These are phyloP conservation scores for Talaromyces sp. DNA, from an alignment of 2,329 filamentous ascomycete genomes.

Conservation along the genomic window DNA sequence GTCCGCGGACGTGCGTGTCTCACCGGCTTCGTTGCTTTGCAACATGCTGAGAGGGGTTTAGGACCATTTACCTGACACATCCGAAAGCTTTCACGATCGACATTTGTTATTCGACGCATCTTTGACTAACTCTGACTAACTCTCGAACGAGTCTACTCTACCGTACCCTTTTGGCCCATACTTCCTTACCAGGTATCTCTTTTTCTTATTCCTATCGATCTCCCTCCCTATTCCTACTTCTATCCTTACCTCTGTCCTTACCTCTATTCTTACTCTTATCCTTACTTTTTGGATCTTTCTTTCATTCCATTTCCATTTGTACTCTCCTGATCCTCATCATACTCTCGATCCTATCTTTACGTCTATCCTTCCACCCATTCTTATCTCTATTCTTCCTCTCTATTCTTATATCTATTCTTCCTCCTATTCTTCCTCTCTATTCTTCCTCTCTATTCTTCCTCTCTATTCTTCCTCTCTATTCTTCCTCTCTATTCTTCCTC, in stretches of 20 bases:
- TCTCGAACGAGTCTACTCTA: background rate
- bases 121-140: background rate
- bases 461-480: background rate
- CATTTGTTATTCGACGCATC: background rate
- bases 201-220: background rate
- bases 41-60: constrained; percentile 8
- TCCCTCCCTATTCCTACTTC: background rate
- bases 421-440: background rate
- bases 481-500: background rate
- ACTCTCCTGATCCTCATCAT: too few relatives aligned
- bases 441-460: background rate
- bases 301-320: too few relatives aligned
- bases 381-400: background rate
- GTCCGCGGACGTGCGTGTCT: background rate
- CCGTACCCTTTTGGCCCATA: background rate
- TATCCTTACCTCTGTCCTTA: too few relatives aligned
- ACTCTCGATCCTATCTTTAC: too few relatives aligned
- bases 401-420: background rate
- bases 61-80: background rate
- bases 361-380: too few relatives aligned
- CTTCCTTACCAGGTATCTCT: background rate
- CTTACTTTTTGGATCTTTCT: too few relatives aligned
- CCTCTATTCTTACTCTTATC: background rate
- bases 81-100: background rate
- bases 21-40: background rate